Evolutionary conservation across 768 basidiomycete genomes (phyloP), one percentile per base, ranked within the genome.

Genomic region (Megacollybia marginata): DNA sequence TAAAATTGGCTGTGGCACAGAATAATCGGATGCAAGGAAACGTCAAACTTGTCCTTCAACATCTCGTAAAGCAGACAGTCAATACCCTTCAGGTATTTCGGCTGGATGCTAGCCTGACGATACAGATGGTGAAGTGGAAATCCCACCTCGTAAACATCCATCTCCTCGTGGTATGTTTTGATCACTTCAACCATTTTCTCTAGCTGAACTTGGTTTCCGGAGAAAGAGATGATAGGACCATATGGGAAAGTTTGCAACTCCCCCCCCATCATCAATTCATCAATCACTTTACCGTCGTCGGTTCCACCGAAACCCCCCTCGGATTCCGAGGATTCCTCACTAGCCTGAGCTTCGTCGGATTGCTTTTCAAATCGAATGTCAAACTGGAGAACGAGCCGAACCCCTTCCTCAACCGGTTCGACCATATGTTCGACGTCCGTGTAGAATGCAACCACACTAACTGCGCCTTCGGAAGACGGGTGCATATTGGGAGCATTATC

Each of bases 381-480:
- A 20, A 51, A 58, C 35, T 55, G 57, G 3, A 58, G 48, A 34
- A 58, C 53, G 18, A 58, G 48, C 13, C 57, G 55, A 15, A 48
- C 49, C 19, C 57, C 55, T 2, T 58, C 46, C 2, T 44, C 45
- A 15, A 58, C 47, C 9, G 50, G 50, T 15, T 55, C 57, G 9
- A 58, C 53, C 33, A 53, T 55, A 33, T 58, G 57, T 42, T 58
- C 57, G 9, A 53, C 50, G 48, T 56, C 55, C 16, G 57, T 58
- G 46, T 56, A 58, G 38, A 58, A 58, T 5, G 50, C 53, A 40
- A 56, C 47, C 6, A 48, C 47, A 28, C 23, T 28, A 6, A 28
- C 23, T 28, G 23, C 23, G 6, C 23, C 23, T 2, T 28, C 6
- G 23, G 23, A 6, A 28, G 23, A 28, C 6, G 44, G 45, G 13